These are phyloP conservation scores for Colletotrichum sp. DNA, from an alignment of 2,329 filamentous ascomycete species.

Conservation along the genomic window DNA sequence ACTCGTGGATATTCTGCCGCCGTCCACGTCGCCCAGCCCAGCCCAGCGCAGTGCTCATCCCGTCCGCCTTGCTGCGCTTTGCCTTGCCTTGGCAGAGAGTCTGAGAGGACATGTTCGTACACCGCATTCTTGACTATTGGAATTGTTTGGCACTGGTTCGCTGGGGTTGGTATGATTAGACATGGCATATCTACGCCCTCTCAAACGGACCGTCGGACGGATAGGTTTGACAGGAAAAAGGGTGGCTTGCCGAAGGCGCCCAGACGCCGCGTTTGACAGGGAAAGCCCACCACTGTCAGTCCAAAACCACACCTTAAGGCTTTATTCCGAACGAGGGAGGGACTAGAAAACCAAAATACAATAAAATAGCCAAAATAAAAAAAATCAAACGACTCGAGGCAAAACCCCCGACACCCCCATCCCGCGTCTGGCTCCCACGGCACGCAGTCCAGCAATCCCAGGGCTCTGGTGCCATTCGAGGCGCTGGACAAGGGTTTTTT, in stretches of 20 bases:
- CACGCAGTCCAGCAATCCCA: not conserved
- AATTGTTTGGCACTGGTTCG: not conserved
- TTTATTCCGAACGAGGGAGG: not conserved
- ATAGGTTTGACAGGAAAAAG: not conserved
- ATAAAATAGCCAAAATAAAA: not conserved
- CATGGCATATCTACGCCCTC: not conserved
- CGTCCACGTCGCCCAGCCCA: not conserved
- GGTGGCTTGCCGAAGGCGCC: not conserved
- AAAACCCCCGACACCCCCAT: not conserved
- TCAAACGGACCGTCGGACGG: not conserved
- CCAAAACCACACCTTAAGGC: not conserved
- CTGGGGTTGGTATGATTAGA: not conserved
- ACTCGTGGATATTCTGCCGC: not conserved
- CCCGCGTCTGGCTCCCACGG: not conserved
- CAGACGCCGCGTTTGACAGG: not conserved
- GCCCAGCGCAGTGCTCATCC: not conserved
- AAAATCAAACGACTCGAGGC: not conserved
- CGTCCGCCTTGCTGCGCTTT: not conserved
- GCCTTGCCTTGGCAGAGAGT: not conserved
- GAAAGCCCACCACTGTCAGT: not conserved
- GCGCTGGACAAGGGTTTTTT: not conserved
- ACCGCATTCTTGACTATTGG: not conserved
- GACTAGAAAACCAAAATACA: not conserved
- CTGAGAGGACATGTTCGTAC: not conserved
- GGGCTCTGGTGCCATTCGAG: conserved; percentile 1